Conservation (phyloP, 768 basidiomycete genomes). For the Cystofilobasidium ferigula region DNA sequence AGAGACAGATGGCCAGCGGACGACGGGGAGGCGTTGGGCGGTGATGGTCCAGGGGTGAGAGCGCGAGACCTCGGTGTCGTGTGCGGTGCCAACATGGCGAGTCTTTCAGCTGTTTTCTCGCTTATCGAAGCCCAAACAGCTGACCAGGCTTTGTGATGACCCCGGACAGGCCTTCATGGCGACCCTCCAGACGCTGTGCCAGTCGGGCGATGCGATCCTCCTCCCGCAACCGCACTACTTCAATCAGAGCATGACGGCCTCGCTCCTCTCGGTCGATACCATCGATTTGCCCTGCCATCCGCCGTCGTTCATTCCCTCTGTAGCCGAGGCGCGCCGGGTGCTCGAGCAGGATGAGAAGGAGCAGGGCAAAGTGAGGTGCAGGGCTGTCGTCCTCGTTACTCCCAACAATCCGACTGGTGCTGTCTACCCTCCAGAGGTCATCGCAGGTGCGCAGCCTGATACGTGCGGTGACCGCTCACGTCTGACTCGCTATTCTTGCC, state of each 20-base stretch:
- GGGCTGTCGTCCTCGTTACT: slow-evolving; percentile 58
- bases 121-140: slow-evolving; percentile 52
- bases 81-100: slow-evolving; percentile 22
- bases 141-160: slow-evolving; percentile 66
- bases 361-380: slow-evolving; percentile 44
- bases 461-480: neutral
- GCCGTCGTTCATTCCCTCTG: slow-evolving; percentile 50
- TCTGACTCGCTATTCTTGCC: neutral
- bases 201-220: slow-evolving; percentile 30
- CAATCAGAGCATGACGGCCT: slow-evolving; percentile 48
- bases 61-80: slow-evolving; percentile 41
- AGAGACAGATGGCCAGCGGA: neutral
- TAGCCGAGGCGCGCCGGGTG: slow-evolving; percentile 44
- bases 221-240: slow-evolving; percentile 28
- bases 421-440: slow-evolving; percentile 49
- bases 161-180: slow-evolving; percentile 36
- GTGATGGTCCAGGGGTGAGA: slow-evolving; percentile 42
- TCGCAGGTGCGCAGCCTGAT: slow-evolving; percentile 33
- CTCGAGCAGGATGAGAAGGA: slow-evolving; percentile 35
- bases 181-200: slow-evolving; percentile 27
- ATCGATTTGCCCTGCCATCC: slow-evolving; percentile 47
- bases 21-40: neutral
- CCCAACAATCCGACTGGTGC: slow-evolving; percentile 69
- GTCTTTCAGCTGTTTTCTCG: neutral
- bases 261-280: slow-evolving; percentile 51